Base-by-base conservation (phyloP, 768 basidiomycete species). In the Glaciozyma martinii region DNA sequence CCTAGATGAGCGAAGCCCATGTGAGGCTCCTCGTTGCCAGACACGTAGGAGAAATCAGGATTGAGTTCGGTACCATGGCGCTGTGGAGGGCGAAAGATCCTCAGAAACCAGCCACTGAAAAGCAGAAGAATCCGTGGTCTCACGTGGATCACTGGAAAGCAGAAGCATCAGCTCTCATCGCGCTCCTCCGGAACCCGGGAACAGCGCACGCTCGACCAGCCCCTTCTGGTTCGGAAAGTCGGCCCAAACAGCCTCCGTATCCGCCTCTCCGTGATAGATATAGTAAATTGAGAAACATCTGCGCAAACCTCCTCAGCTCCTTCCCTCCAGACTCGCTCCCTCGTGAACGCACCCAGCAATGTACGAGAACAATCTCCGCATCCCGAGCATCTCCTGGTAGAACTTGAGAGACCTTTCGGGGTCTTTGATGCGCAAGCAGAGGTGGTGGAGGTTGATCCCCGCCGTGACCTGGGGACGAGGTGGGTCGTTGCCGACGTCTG, bases 151-250 rank as follows among this genome's bases (percentile, higher is more conserved):
- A 63, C 62, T 67, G 54, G 9, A 5, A 50, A 18, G 44, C 7
- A 16, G 1, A 13, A 19, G 15, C 15, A 40, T 56, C 47, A 61
- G 59, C 30, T 9, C 15, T 29, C 25, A 13, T 13, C n/a, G 3
- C 49, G 13, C 27, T 8, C 29, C 25, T 18, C 7, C 29, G 25
- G 27, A 32, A 25, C 16, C 9, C 12, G 30, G 13, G 19, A 53
- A 6, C 12, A 15, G 59, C 67, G 43, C 56, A 68, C 67, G 61
- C 47, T 68, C 67, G 29, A 68, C 21, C 2, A 68, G 43, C 2
- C 67, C 67, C 59, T 68, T 68, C 55, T 68, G 67, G 16, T 61
- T 50, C 40, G 57, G 53, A 15, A 68, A 68, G 46, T 65, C 47
- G 1, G 53, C 67, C 67, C 67, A 68, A 3, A 65, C 60, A 40